phyloP scores from a whole-genome alignment of 345 rosid genomes.

The Gynandropsis gynandra region DNA sequence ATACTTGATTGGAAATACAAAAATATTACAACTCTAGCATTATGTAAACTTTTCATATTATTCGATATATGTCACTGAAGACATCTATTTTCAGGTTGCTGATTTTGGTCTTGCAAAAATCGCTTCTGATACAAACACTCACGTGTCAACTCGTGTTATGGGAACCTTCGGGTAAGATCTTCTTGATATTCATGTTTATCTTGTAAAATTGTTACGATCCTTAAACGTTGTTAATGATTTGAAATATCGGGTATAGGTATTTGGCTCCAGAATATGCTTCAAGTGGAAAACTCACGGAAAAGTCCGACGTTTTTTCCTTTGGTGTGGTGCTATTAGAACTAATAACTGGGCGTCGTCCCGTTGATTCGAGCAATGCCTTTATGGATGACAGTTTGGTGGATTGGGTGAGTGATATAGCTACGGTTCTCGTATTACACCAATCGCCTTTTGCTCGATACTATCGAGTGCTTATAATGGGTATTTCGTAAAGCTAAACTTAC shows the following conservation, averaged over 20 bases:
- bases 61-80: too few relatives aligned
- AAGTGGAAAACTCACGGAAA: slow-evolving; percentile 81
- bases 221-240: too few relatives aligned
- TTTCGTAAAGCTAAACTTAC: too few relatives aligned
- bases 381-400: slow-evolving; percentile 88
- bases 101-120: slow-evolving; percentile 94
- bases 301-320: slow-evolving; percentile 85
- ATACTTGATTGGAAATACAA: too few relatives aligned
- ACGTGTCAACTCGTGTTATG: slow-evolving; percentile 92
- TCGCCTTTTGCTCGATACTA: neutral
- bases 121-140: slow-evolving; percentile 71
- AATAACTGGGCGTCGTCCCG: slow-evolving; percentile 65
- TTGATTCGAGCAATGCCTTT: slow-evolving; percentile 42
- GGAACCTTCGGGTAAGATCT: slow-evolving; percentile 79
- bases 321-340: slow-evolving; percentile 88
- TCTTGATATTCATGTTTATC: too few relatives aligned
- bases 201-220: neutral
- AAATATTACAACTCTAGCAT: too few relatives aligned
- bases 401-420: slow-evolving; percentile 44
- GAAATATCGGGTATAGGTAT: slow-evolving; percentile 36
- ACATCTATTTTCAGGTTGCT: slow-evolving; percentile 28
- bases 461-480: neutral
- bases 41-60: too few relatives aligned
- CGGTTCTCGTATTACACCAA: too few relatives aligned
- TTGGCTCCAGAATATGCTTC: slow-evolving; percentile 95